Conservation (phyloP, 2,329 filamentous ascomycete species). For the Fusarium penzigii region DNA sequence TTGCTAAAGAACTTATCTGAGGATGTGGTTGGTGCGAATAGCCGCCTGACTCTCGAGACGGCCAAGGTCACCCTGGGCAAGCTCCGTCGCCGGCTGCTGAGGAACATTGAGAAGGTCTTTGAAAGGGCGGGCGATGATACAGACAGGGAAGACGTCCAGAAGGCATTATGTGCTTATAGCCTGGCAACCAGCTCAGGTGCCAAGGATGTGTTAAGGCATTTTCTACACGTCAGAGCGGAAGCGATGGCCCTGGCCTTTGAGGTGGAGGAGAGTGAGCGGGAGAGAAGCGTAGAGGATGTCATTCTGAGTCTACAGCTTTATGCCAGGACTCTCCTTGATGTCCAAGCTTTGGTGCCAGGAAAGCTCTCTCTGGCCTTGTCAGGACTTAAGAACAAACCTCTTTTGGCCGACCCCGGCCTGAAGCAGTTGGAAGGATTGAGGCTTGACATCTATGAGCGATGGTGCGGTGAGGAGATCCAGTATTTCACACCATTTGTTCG, state of each 20-base stretch:
- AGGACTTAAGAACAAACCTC: constrained; percentile 66
- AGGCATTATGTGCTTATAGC: constrained; percentile 79
- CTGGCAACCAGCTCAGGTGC: constrained; percentile 78
- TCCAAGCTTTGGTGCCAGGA: constrained; percentile 73
- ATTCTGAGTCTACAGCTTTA: constrained; percentile 71
- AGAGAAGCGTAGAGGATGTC: constrained; percentile 49
- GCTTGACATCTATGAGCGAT: constrained; percentile 74
- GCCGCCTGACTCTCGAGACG: constrained; percentile 51
- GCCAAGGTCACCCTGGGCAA: constrained; percentile 64
- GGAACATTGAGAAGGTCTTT: constrained; percentile 69
- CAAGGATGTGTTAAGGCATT: constrained; percentile 75
- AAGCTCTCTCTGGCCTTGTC: constrained; percentile 70
- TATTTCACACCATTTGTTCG: constrained; percentile 87
- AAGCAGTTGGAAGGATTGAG: constrained; percentile 68
- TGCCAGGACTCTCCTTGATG: constrained; percentile 73
- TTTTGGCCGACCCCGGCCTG: constrained; percentile 73
- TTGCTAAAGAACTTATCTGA: constrained; percentile 73
- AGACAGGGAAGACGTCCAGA: constrained; percentile 59
- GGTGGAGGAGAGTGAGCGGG: constrained; percentile 43
- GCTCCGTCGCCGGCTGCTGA: constrained; percentile 63
- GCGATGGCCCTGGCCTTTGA: constrained; percentile 67
- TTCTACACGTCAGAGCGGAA: constrained; percentile 71
- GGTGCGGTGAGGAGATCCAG: constrained; percentile 80
- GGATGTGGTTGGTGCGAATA: constrained; percentile 34
- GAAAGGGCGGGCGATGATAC: constrained; percentile 58